phyloP scores from a whole-genome alignment of 768 basidiomycete genomes.

The Pholiota conissans region DNA sequence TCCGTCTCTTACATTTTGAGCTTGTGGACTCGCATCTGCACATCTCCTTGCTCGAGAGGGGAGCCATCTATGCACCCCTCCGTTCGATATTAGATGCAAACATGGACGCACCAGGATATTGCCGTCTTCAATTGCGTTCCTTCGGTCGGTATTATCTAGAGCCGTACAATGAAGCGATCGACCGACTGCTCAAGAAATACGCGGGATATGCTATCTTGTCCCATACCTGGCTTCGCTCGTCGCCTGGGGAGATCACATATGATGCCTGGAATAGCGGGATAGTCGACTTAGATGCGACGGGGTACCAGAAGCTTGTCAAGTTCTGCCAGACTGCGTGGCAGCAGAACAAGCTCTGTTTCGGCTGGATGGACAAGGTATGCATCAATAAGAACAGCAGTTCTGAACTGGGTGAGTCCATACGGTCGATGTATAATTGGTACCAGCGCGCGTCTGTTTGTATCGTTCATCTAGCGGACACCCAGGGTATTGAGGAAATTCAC shows the following conservation, averaged over 20 bases:
- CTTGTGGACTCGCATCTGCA: too few species aligned
- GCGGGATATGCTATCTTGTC: slow-evolving; percentile 13
- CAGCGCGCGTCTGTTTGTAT: slow-evolving; percentile 8
- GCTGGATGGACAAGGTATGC: slow-evolving; percentile 15
- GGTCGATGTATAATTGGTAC: too few species aligned
- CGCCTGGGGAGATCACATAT: slow-evolving; percentile 5
- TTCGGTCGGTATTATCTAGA: too few species aligned
- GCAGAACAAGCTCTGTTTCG: slow-evolving; percentile 5
- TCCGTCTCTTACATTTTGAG: too few species aligned
- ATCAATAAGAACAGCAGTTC: slow-evolving; percentile 15
- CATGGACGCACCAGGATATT: too few species aligned
- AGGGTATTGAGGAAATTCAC: slow-evolving; percentile 3
- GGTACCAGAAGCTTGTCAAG: slow-evolving; percentile 9
- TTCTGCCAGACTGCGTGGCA: slow-evolving; percentile 7
- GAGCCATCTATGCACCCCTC: too few species aligned
- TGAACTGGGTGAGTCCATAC: slow-evolving; percentile 17
- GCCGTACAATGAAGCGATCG: too few species aligned
- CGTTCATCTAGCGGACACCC: slow-evolving; percentile 9
- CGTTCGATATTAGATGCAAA: too few species aligned
- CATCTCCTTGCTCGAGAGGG: too few species aligned
- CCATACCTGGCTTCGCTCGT: slow-evolving; percentile 13
- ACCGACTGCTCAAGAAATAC: too few species aligned
- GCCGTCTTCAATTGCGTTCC: too few species aligned
- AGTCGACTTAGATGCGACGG: not conserved
- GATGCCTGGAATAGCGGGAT: not conserved